These are phyloP conservation scores for Lactarius deliciosus DNA, from an alignment of 768 basidiomycete genomes.

Conservation along the genomic window DNA sequence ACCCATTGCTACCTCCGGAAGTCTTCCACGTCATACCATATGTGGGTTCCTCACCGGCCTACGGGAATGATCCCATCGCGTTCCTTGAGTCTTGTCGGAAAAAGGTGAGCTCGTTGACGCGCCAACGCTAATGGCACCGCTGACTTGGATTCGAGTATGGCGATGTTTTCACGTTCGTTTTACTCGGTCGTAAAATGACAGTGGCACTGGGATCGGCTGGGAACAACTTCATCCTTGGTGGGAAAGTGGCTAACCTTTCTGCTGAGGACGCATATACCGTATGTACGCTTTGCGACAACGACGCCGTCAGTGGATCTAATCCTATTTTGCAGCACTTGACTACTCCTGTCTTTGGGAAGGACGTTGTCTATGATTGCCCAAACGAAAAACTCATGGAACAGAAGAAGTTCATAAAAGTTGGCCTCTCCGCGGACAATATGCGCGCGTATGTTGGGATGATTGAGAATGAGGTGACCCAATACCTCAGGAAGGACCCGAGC, in stretches of 20 bases:
- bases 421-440: conserved; percentile 90
- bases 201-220: conserved; percentile 90
- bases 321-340: conserved; percentile 68
- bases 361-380: conserved; percentile 96
- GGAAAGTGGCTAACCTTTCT: conserved; percentile 86
- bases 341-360: conserved; percentile 94
- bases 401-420: conserved; percentile 97
- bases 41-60: conserved; percentile 83
- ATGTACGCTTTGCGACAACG: conserved; percentile 19
- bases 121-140: neutral
- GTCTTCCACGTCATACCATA: conserved; percentile 94
- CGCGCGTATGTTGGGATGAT: conserved; percentile 67
- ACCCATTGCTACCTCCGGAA: conserved; percentile 75
- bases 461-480: conserved; percentile 51
- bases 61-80: conserved; percentile 89
- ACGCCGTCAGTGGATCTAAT: neutral
- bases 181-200: conserved; percentile 87
- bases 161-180: conserved; percentile 92
- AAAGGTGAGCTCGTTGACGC: conserved; percentile 52
- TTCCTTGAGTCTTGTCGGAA: conserved; percentile 80
- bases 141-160: conserved; percentile 64
- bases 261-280: conserved; percentile 98
- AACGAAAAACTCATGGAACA: conserved; percentile 99
- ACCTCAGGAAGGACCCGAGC: conserved; percentile 60
- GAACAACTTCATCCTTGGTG: conserved; percentile 92